Evolutionary conservation across 768 basidiomycete species (phyloP), one percentile per base, ranked within the genome.

Genomic region (Termitomyces sp.): DNA sequence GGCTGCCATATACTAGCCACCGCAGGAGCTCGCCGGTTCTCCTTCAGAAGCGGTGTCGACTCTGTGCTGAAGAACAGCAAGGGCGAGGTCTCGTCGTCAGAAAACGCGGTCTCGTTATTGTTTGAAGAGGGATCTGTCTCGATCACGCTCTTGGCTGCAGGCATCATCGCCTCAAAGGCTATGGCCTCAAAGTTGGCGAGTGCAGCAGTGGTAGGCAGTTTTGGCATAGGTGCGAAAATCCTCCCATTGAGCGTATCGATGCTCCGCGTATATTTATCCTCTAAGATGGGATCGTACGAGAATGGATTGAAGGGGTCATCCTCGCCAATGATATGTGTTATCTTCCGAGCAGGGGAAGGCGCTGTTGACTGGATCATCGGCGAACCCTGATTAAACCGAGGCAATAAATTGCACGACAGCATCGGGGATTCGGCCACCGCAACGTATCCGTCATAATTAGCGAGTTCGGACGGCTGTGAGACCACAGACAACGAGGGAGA

Each of bases 221-320:
- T 53, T 5, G 60, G 60, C 2, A 54, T 13, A 28, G 60, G 60
- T 18, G 60, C 52, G 22, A 43, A 20, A 28, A 60, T 57, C 35
- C 18, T 57, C 3, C 33, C 48, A 1, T 24, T 22, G 24, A 16
- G 26, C 0, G 30, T 38, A 28, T 56, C 50, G 14, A 56, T 56
- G 50, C 45, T 52, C 10, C 49, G 38, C 8, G 43, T 46, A 16
- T 24, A 2, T 22, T 32, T 28, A 11, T 52, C 55, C 14, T 51
- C 33, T 4, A 22, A 24, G 35, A 20, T 32, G 13, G 36, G 16
- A 24, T 52, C 45, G n/a, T 53, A 32, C 9, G 50, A 52, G n/a
- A 56, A 52, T 9, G 55, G 53, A 48, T 54, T 43, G 18, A 54
- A 57, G 41, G 56, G 48, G 20, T 46, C 35, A 14, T 52, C 43